Base-by-base conservation (phyloP, 441 rosid genomes). In the Oxalis stricta region DNA sequence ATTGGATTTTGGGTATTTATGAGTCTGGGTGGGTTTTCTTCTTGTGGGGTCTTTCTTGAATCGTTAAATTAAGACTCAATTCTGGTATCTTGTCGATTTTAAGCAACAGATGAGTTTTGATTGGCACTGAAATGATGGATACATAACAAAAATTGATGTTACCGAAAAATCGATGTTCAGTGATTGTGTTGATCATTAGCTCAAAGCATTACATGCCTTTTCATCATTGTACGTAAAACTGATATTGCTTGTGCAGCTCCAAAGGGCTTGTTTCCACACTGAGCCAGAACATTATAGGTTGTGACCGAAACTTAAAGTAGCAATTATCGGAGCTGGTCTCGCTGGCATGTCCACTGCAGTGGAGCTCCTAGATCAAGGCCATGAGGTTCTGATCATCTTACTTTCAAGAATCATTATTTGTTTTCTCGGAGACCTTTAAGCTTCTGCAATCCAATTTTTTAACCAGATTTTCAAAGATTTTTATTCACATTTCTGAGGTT, bases 331-430 rank as follows among this genome's bases (percentile, higher is more conserved):
- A 45, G 87, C 99, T 58, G 99, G 99, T 53, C 89, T 91, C 38
- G 99, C 95, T 10, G 99, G 99, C 44, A 83, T 86, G 96, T 85
- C 99, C 9, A 91, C 98, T 31, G 98, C 98, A 4, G 91, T 85
- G 14, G 98, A 91, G 72, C 84, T 91, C 48, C 47, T 91, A 64
- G 95, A 91, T 72, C 96, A 91, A 71, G 98, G 95, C 55, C 98
- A 91, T 12, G 85, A 91, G 98, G 95, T 77, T 55, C 36, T 59
- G 12, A 22, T 50, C 53, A 11, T 61, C 37, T 40, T 38, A 18
- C 30, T 24, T 19, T 38, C 20, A 14, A 41, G 19, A 10, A n/a
- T n/a, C n/a, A n/a, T n/a, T n/a, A n/a, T n/a, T n/a, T n/a, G n/a
- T n/a, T n/a, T n/a, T n/a, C n/a, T n/a, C n/a, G n/a, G n/a, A n/a